Conservation (phyloP, 2,329 filamentous ascomycete genomes). For the Aspergillus versicolor region DNA sequence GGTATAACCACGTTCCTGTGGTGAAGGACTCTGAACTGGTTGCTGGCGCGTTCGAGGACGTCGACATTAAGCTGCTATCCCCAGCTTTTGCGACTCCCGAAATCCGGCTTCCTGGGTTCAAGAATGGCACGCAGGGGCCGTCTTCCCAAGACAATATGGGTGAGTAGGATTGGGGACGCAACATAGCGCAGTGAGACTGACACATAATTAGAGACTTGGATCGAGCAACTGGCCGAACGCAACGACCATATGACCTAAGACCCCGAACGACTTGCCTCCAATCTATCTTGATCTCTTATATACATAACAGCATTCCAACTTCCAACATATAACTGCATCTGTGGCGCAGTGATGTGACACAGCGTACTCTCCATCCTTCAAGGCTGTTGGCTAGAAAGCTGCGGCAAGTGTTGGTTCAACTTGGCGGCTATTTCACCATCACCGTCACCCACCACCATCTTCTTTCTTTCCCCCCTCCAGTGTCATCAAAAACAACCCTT, state of each 20-base stretch:
- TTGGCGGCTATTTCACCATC: no score
- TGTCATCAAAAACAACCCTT: background rate
- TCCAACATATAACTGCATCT: background rate
- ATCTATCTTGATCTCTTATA: no score
- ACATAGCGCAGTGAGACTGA: background rate
- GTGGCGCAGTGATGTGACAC: background rate
- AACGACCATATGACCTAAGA: slow-evolving; percentile 6
- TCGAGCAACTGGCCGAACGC: slow-evolving; percentile 1
- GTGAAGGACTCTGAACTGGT: background rate
- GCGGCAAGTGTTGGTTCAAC: background rate
- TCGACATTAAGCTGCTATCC: background rate
- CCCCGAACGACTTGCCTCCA: no score
- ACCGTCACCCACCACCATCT: background rate
- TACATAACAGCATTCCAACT: no score
- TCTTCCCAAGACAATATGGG: slow-evolving; percentile 3
- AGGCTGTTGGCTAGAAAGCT: background rate
- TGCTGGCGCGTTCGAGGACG: background rate
- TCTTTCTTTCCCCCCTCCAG: background rate
- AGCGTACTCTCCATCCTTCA: background rate
- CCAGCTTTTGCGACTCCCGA: slow-evolving; percentile 7
- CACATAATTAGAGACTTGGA: background rate
- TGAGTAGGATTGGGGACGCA: background rate
- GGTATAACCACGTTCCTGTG: slow-evolving; percentile 7
- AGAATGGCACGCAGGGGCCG: slow-evolving; percentile 6
- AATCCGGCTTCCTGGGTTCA: slow-evolving; percentile 6